These are phyloP conservation scores for Starmerella vaccinii DNA, from an alignment of 805 yeast genomes.

Conservation along the genomic window DNA sequence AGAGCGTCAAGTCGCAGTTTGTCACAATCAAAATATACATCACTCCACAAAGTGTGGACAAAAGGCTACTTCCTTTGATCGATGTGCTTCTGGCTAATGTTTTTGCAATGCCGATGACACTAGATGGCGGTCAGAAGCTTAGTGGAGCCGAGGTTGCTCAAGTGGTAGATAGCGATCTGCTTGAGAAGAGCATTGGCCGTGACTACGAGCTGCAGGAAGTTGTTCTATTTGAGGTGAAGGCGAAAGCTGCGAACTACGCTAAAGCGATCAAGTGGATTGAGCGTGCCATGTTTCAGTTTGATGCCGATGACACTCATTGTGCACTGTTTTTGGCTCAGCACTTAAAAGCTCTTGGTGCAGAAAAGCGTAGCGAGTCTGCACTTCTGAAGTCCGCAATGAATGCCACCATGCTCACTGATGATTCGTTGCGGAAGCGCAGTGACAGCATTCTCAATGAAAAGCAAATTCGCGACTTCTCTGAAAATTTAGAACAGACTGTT, in stretches of 20 bases:
- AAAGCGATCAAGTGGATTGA: conserved; percentile 69
- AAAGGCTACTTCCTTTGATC: conserved; percentile 50
- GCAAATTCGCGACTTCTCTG: conserved; percentile 44
- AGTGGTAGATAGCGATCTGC: conserved; percentile 60
- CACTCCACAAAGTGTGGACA: conserved; percentile 45
- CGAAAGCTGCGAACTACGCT: conserved; percentile 49
- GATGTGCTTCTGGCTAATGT: conserved; percentile 53
- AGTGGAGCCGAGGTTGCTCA: conserved; percentile 71
- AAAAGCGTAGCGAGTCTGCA: conserved; percentile 50
- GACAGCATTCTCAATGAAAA: conserved; percentile 58
- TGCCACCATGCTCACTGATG: conserved; percentile 42
- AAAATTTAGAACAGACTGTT: conserved; percentile 37
- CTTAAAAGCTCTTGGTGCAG: conserved; percentile 50
- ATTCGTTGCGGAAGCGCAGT: conserved; percentile 55
- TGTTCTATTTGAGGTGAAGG: conserved; percentile 50
- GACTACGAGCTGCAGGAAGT: conserved; percentile 61
- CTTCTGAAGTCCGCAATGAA: conserved; percentile 58
- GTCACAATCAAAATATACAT: conserved; percentile 55
- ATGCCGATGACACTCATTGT: conserved; percentile 64
- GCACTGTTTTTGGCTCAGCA: conserved; percentile 53
- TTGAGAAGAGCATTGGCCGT: conserved; percentile 42
- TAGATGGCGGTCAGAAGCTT: conserved; percentile 48
- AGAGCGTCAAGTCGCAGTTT: conserved; percentile 70
- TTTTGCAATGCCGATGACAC: conserved; percentile 59
- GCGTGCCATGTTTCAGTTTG: conserved; percentile 52